phyloP scores from a whole-genome alignment of 768 basidiomycete genomes.

The Termitomyces sp. region DNA sequence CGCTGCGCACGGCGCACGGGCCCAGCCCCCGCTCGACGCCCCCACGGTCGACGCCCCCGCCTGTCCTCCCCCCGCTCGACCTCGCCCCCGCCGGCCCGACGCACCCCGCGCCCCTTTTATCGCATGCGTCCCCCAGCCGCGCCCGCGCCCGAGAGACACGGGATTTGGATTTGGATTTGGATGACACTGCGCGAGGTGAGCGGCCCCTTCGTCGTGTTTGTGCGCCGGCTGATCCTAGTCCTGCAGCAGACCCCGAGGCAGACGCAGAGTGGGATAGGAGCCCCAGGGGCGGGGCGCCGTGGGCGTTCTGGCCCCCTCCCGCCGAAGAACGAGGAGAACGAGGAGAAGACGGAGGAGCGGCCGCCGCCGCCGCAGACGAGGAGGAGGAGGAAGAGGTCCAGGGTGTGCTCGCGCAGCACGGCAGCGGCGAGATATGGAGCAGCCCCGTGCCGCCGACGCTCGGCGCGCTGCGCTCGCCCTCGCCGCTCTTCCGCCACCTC shows the following conservation, averaged over 20 bases:
- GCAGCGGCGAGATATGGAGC: neutral
- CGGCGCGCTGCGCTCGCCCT: slow-evolving; percentile 10
- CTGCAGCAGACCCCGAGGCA: no score
- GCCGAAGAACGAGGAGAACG: neutral
- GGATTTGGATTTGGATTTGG: no score
- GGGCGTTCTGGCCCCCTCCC: slow-evolving; percentile 5
- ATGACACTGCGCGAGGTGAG: no score
- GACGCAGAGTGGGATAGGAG: no score
- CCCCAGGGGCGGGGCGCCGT: neutral
- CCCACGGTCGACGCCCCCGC: no score
- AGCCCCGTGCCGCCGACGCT: slow-evolving; percentile 10
- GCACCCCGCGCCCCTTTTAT: slow-evolving; percentile 16
- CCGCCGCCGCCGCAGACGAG: neutral
- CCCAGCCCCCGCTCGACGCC: no score
- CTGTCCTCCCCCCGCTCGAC: no score
- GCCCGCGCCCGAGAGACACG: slow-evolving; percentile 9
- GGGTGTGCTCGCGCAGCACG: slow-evolving; percentile 1
- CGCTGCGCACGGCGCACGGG: no score
- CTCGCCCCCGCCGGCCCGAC: slow-evolving; percentile 14
- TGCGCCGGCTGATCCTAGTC: no score
- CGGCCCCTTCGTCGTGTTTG: no score
- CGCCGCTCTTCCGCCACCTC: slow-evolving; percentile 11
- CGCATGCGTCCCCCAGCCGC: slow-evolving; percentile 12
- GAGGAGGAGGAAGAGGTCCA: slow-evolving; percentile 6
- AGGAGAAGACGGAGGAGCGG: neutral